Conservation (phyloP, 1,284 basidiomycete species). For the Trichosporon coremiiforme region DNA sequence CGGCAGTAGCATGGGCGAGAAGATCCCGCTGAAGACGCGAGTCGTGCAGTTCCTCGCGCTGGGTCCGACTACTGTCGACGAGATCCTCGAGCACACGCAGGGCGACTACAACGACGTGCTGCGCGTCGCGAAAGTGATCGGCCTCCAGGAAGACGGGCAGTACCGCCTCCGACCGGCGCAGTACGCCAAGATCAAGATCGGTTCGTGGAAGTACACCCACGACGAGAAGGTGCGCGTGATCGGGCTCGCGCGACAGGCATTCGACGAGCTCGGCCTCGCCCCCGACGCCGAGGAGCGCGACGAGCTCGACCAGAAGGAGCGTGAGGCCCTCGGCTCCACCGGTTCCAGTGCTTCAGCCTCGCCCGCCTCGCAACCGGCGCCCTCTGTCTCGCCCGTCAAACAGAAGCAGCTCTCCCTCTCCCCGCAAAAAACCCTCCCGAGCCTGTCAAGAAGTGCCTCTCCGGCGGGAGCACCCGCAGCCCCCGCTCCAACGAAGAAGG, state of each 20-base stretch:
- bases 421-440: not conserved
- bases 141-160: constrained; percentile 2
- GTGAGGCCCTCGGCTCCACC: constrained; percentile 33
- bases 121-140: constrained; percentile 48
- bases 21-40: constrained; percentile 50
- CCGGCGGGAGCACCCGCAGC: constrained; percentile 16
- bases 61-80: constrained; percentile 39
- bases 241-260: constrained; percentile 44
- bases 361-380: not conserved
- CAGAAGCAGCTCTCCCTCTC: constrained; percentile 1
- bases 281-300: constrained; percentile 45
- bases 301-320: constrained; percentile 44
- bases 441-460: constrained; percentile 20
- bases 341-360: constrained; percentile 2
- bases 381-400: not conserved
- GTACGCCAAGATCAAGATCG: constrained; percentile 53
- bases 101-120: constrained; percentile 47
- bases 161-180: constrained; percentile 45
- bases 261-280: constrained; percentile 46
- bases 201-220: constrained; percentile 43
- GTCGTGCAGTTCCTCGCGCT: constrained; percentile 52
- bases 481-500: constrained; percentile 19
- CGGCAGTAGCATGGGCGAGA: constrained; percentile 21
- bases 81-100: constrained; percentile 40
- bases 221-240: constrained; percentile 45